These are phyloP conservation scores for Brassica carinata DNA, from an alignment of 345 rosid species.

Conservation along the genomic window DNA sequence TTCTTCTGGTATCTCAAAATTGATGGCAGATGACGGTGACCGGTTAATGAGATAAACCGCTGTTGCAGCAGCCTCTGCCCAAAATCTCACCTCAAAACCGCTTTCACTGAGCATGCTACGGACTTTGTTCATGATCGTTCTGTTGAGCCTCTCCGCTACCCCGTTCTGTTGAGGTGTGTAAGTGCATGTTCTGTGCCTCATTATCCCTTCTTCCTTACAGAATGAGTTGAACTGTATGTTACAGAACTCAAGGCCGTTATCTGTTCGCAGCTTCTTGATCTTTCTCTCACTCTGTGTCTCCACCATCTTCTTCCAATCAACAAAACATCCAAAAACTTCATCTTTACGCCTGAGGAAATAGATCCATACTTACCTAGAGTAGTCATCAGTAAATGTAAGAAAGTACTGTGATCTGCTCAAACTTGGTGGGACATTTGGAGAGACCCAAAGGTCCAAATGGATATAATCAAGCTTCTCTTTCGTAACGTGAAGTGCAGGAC, in stretches of 20 bases:
- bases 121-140: no score
- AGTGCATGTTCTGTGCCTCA: not conserved
- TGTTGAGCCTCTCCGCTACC: not conserved
- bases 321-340: not conserved
- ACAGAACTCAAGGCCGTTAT: not conserved
- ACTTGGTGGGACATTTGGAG: not conserved
- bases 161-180: not conserved
- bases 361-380: not conserved
- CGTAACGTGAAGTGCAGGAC: not conserved
- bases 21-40: not conserved
- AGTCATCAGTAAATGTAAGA: not conserved
- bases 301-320: not conserved
- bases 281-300: not conserved
- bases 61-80: not conserved
- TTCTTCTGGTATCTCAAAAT: not conserved
- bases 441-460: not conserved
- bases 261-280: not conserved
- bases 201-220: not conserved
- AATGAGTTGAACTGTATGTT: not conserved
- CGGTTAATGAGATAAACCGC: not conserved
- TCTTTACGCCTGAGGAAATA: not conserved
- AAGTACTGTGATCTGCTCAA: not conserved
- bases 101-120: not conserved
- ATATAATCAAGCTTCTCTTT: not conserved
- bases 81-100: not conserved